Evolutionary conservation across 1,139 yeast genomes (phyloP), one percentile per base, ranked within the genome.

Genomic region (Kurtzmaniella natalensis): DNA sequence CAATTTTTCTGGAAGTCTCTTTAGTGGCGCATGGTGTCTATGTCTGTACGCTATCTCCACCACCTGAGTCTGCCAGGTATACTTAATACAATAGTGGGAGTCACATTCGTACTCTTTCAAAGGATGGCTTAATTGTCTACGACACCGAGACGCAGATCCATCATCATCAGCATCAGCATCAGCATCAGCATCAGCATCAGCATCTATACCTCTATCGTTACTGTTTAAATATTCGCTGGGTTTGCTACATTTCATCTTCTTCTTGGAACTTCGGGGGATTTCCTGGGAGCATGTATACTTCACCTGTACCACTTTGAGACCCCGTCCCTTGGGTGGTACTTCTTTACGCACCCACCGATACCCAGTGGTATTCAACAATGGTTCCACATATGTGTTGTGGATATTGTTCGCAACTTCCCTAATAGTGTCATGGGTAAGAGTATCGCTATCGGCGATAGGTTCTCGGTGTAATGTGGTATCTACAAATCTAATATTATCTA

Each of bases 281-380:
- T 48, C 48, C 25, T 48, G 53, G 6, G 53, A 46, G 34, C 53
- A 48, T n/a, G 40, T 33, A 30, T 48, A 48, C 30, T 47, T 48
- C 16, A 48, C 34, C 8, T 49, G 37, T 29, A 48, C 46, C 8
- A 46, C 42, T 31, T 47, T 48, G 18, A 39, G 22, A 2, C 53
- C 53, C 19, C 42, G 41, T 5, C 51, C 51, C 28, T 41, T 45
- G 14, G 48, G 37, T 1, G 52, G 49, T 10, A 45, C 42, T 22
- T 47, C 53, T 27, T 45, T 48, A 24, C 51, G 31, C 9, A 46
- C 43, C 53, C 53, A 48, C 29, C 42, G 41, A 28, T 42, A 48
- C 10, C 53, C 53, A 6, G 46, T 43, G 5, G 37, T 21, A 13
- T 40, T 46, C 7, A 47, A 37, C 20, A 47, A 31, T 1, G 53